phyloP scores from a whole-genome alignment of 257 asterid species.

The Nicotiana paniculata region DNA sequence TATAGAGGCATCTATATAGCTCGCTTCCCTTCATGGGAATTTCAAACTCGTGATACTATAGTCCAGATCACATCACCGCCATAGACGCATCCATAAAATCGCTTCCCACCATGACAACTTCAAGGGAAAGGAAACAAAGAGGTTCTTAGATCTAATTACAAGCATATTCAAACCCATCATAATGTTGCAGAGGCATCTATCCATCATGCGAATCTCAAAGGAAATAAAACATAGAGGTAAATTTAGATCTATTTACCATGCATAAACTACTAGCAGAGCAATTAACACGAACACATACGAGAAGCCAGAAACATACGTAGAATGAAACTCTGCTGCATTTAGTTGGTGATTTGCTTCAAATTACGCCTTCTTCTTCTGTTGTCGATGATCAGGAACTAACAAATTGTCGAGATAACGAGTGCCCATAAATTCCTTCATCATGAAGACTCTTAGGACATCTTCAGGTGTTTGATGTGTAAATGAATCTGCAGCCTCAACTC shows the following conservation, averaged over 20 bases:
- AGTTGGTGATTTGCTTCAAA: background rate
- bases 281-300: background rate
- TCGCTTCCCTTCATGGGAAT: no score
- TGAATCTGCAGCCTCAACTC: background rate
- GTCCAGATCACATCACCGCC: background rate
- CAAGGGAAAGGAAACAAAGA: background rate
- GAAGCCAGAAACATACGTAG: background rate
- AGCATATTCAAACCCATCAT: background rate
- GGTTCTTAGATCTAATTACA: background rate
- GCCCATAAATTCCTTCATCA: conserved; percentile 32
- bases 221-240: no score
- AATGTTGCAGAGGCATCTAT: no score
- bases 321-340: no score
- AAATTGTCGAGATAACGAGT: conserved; percentile 19
- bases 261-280: background rate
- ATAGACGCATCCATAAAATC: background rate
- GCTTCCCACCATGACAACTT: background rate
- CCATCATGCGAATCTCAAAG: no score
- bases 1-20: no score
- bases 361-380: conserved; percentile 13
- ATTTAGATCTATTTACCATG: no score
- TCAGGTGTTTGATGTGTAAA: conserved; percentile 18
- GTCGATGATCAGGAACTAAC: conserved; percentile 22
- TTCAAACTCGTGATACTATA: background rate
- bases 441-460: conserved; percentile 27